Evolutionary conservation across 495 filamentous ascomycete species (phyloP).

Genomic region (Terfezia claveryi): DNA sequence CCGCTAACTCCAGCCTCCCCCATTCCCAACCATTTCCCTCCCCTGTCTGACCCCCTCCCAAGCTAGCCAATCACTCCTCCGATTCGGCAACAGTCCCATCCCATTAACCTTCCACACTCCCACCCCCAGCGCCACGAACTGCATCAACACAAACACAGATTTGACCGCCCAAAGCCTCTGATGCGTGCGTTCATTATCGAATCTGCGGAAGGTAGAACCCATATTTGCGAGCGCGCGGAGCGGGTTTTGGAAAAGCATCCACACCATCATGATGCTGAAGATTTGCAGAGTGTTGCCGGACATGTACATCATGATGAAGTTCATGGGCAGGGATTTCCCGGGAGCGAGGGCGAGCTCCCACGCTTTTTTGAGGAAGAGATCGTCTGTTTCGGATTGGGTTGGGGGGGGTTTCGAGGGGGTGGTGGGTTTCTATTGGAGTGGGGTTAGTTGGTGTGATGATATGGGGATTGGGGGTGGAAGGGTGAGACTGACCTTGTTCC

Average conservation of each 20-base stretch:
- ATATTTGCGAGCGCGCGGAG: conserved; percentile 62
- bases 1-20: background rate
- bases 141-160: conserved; percentile 65
- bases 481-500: conserved; percentile 30
- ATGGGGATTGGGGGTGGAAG: conserved; percentile 7
- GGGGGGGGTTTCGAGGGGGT: conserved; percentile 30
- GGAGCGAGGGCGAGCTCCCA: conserved; percentile 95
- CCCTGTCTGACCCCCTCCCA: conserved; percentile 71
- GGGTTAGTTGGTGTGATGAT: conserved; percentile 21
- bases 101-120: conserved; percentile 93
- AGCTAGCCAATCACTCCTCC: conserved; percentile 82
- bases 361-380: conserved; percentile 89
- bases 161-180: conserved; percentile 56
- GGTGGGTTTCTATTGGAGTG: conserved; percentile 24
- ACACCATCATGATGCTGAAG: conserved; percentile 99
- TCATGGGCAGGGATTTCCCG: conserved; percentile 90
- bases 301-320: conserved; percentile 99
- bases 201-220: conserved; percentile 60
- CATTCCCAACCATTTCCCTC: conserved; percentile 28
- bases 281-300: conserved; percentile 96
- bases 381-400: conserved; percentile 65
- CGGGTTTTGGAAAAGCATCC: conserved; percentile 94
- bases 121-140: conserved; percentile 56
- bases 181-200: conserved; percentile 65
- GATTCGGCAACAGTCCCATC: conserved; percentile 91